Base-by-base conservation (phyloP, 2,329 filamentous ascomycete species). In the Apiospora koreana region DNA sequence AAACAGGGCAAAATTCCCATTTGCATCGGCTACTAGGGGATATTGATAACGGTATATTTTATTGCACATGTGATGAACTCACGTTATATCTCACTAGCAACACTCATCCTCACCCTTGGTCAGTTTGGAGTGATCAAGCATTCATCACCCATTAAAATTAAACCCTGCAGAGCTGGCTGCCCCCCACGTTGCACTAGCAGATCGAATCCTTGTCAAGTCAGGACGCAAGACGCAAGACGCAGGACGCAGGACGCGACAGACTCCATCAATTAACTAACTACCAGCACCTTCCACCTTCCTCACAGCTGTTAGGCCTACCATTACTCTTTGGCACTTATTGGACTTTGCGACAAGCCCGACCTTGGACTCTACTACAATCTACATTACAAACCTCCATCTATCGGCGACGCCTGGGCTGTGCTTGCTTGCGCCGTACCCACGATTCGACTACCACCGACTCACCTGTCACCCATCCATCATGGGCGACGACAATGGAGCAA, bases 401-500 rank as follows among this genome's bases (percentile, higher is more conserved):
- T 28, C n/a, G 62, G 16, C 35, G 38, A 65, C 62, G 10, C n/a
- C 12, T 23, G 10, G 14, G 62, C 62, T 43, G 35, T 65, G 62
- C n/a, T 18, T 65, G 62, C 16, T 35, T 35, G 50, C 50, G 50
- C 62, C 62, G 14, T 42, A 9, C 18, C 16, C 10, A 28, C 3
- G 28, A 41, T 4, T 16, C 14, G 16, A 41, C 12, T 65, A 42
- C 35, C 21, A 42, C 21, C 7, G 42, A 43, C 41, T 1, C 14
- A 43, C 14, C 10, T 10, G 35, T 38, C 9, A 67, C 43, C 31
- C 31, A 38, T 35, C 45, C 66, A 38, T 6, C 41, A 68, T 68
- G 66, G 66, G 43, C 28, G 66, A 68, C 66, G 45, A 38, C 45
- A 74, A 75, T 45, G 72, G 73, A 64, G 76, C 76, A 41, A 73